A percentile compares a stretch with the other conserved stretches of the same genome.
Conservation (phyloP, 176 grass and related monocot genomes). For the Carex pumila region DNA sequence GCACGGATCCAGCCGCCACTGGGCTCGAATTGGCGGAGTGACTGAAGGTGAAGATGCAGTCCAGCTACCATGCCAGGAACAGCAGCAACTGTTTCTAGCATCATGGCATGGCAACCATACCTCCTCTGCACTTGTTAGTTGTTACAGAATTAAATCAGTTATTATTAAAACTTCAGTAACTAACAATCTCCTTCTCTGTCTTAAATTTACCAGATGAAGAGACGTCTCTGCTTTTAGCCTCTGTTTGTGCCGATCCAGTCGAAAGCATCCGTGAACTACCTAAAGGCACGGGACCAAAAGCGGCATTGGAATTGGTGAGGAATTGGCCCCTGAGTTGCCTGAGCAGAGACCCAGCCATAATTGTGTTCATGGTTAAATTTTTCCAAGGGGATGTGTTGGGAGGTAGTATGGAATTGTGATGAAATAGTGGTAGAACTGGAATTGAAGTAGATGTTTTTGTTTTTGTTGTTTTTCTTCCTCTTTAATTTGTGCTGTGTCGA, state of each 20-base stretch:
- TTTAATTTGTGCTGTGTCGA: background rate
- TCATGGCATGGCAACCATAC: conserved; percentile 74
- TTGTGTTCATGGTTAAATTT: conserved; percentile 36
- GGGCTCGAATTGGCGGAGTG: conserved; percentile 65
- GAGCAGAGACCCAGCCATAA: conserved; percentile 39
- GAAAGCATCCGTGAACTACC: background rate
- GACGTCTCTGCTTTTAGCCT: background rate
- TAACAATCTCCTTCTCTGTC: conserved; percentile 41
- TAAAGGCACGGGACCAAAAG: background rate
- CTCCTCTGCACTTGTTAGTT: conserved; percentile 38
- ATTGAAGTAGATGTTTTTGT: no score
- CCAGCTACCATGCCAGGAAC: conserved; percentile 83
- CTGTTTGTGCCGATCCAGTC: background rate
- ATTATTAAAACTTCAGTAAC: conserved; percentile 34
- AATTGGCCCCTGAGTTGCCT: conserved; percentile 27
- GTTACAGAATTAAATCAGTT: background rate
- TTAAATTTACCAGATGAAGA: background rate
- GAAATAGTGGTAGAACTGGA: no score
- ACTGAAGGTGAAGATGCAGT: conserved; percentile 69
- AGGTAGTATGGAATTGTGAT: no score
- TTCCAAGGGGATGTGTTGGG: background rate
- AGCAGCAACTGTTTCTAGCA: conserved; percentile 77
- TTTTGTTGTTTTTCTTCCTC: background rate
- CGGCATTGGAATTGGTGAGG: conserved; percentile 9
- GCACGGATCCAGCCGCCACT: conserved; percentile 82